Evolutionary conservation across 108 stramenopile genomes (phyloP).

Genomic region (Fragilariopsis cylindrus): DNA sequence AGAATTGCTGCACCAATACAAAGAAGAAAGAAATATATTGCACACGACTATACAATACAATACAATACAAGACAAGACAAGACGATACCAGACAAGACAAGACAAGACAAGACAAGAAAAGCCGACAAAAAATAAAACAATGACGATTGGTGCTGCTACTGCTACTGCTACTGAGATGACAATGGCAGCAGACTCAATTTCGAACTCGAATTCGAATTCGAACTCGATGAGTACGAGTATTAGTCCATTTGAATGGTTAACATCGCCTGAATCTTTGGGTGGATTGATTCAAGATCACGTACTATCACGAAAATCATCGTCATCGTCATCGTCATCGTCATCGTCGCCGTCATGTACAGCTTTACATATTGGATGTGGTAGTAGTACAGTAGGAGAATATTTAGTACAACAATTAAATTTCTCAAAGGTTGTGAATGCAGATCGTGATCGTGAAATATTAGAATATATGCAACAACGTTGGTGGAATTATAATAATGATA

Average conservation of each 20-base stretch:
- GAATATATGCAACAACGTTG: constrained; percentile 64
- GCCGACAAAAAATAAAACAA: neutral
- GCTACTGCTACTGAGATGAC: neutral
- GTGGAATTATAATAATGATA: constrained; percentile 17
- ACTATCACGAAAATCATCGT: neutral
- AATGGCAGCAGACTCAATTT: no score
- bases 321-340: no score
- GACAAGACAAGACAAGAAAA: no score
- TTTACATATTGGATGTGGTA: constrained; percentile 80
- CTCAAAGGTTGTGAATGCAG: constrained; percentile 65
- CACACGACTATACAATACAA: no score
- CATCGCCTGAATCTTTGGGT: constrained; percentile 40
- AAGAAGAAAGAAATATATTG: no score
- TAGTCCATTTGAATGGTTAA: constrained; percentile 62
- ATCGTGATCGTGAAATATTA: constrained; percentile 59
- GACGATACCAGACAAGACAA: no score
- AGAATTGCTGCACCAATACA: no score
- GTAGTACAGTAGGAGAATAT: constrained; percentile 72
- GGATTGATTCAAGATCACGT: constrained; percentile 13
- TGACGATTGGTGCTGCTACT: neutral
- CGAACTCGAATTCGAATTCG: no score
- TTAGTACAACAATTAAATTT: constrained; percentile 45
- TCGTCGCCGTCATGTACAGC: constrained; percentile 11
- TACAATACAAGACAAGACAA: no score
- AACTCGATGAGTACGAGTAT: neutral